These are phyloP conservation scores for Symbiotaphrina buchneri DNA, from an alignment of 495 filamentous ascomycete genomes.

Conservation along the genomic window DNA sequence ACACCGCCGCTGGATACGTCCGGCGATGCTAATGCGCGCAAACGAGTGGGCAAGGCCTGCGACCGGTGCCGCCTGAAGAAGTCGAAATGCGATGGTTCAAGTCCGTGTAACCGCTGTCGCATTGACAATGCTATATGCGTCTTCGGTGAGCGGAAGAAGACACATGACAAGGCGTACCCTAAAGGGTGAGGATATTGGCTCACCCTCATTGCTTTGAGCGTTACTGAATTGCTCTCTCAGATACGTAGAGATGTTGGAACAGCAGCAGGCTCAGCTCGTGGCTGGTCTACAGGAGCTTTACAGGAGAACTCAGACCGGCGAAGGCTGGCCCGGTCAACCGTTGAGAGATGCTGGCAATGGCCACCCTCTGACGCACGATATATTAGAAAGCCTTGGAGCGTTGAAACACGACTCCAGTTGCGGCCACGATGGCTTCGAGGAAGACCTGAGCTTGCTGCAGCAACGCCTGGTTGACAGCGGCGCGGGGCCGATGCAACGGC, in stretches of 20 bases:
- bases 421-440: slow-evolving; percentile 33
- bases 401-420: slow-evolving; percentile 18
- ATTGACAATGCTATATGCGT: slow-evolving; percentile 37
- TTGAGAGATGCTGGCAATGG: slow-evolving; percentile 28
- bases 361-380: slow-evolving; percentile 41
- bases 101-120: slow-evolving; percentile 34
- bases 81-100: slow-evolving; percentile 41
- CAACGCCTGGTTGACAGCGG: slow-evolving; percentile 26
- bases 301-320: slow-evolving; percentile 21
- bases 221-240: slow-evolving; percentile 16
- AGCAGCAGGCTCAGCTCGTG: slow-evolving; percentile 41
- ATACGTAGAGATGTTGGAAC: slow-evolving; percentile 52
- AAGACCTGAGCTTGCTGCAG: slow-evolving; percentile 29
- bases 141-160: slow-evolving; percentile 38
- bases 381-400: slow-evolving; percentile 33
- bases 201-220: slow-evolving; percentile 1
- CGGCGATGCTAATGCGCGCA: slow-evolving; percentile 15
- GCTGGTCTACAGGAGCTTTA: slow-evolving; percentile 38
- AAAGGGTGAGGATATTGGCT: slow-evolving; percentile 26
- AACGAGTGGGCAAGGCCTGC: slow-evolving; percentile 40
- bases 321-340: slow-evolving; percentile 30
- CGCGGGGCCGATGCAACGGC: slow-evolving; percentile 22
- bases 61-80: slow-evolving; percentile 42
- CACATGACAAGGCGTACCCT: slow-evolving; percentile 38
- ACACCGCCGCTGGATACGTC: no score